These are phyloP conservation scores for Antarctomyces pellizariae DNA, from an alignment of 495 filamentous ascomycete species.

Conservation along the genomic window DNA sequence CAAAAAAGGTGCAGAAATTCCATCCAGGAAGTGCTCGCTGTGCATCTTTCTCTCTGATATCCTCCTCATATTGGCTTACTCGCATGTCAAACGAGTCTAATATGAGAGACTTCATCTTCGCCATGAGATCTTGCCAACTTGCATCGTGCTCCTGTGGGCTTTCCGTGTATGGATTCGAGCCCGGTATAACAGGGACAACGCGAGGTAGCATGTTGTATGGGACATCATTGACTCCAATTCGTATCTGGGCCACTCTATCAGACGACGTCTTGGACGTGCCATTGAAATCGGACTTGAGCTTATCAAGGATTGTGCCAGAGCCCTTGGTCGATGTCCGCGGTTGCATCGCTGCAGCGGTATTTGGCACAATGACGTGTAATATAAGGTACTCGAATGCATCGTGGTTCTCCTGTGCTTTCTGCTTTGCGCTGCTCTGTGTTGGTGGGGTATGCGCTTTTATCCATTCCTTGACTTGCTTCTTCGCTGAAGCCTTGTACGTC, in stretches of 20 bases:
- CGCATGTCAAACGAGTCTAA: conserved; percentile 75
- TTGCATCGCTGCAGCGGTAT: conserved; percentile 51
- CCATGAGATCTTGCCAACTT: conserved; percentile 61
- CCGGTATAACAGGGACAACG: conserved; percentile 30
- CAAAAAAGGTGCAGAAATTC: conserved; percentile 99
- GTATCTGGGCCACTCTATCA: conserved; percentile 70
- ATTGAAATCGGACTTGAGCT: conserved; percentile 81
- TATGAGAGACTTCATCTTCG: conserved; percentile 71
- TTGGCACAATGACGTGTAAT: conserved; percentile 66
- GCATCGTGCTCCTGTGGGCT: conserved; percentile 42
- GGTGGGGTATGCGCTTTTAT: conserved; percentile 46
- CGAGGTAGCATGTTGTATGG: conserved; percentile 30
- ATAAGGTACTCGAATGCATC: conserved; percentile 97
- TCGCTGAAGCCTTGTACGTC: conserved; percentile 57
- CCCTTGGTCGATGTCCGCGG: conserved; percentile 29
- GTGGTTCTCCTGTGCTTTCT: conserved; percentile 41
- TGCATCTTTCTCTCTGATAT: conserved; percentile 80
- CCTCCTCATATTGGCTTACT: conserved; percentile 87
- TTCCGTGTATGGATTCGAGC: conserved; percentile 35
- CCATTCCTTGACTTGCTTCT: conserved; percentile 73
- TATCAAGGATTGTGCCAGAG: conserved; percentile 65
- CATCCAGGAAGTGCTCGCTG: conserved; percentile 79
- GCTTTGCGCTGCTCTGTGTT: conserved; percentile 24
- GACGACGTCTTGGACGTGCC: conserved; percentile 48
- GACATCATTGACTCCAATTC: conserved; percentile 40